Percentiles rank a stretch among this genome's conserved stretches.
Evolutionary conservation across 352 stramenopile species (phyloP).

Genomic region (Globisporangium solare): DNA sequence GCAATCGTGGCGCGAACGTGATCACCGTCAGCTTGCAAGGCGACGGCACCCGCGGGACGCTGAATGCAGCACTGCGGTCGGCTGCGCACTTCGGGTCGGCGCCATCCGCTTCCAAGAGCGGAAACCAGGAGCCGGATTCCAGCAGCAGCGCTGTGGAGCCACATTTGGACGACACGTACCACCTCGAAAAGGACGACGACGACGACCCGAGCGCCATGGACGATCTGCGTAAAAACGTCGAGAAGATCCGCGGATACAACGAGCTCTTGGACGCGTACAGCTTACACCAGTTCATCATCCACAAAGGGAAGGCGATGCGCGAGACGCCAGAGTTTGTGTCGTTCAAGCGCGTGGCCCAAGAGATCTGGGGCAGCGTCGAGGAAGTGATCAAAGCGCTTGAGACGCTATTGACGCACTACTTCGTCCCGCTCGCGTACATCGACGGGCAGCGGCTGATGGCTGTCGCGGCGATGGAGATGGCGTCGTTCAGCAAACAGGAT

Average conservation of each 20-base stretch:
- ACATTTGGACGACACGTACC: slow-evolving; percentile 14
- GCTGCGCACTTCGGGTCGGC: not conserved
- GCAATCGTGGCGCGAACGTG: slow-evolving; percentile 15
- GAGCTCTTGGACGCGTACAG: slow-evolving; percentile 75
- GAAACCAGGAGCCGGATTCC: slow-evolving; percentile 26
- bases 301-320: slow-evolving; percentile 73
- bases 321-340: slow-evolving; percentile 86
- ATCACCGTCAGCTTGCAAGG: slow-evolving; percentile 28
- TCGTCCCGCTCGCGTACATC: slow-evolving; percentile 82
- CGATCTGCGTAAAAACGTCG: slow-evolving; percentile 64
- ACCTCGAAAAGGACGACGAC: slow-evolving; percentile 17
- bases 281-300: slow-evolving; percentile 88
- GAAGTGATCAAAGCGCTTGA: slow-evolving; percentile 72
- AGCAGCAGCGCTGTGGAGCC: slow-evolving; percentile 10
- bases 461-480: slow-evolving; percentile 60
- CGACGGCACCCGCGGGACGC: slow-evolving; percentile 7
- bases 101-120: not conserved
- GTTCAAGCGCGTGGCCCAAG: slow-evolving; percentile 71
- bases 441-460: slow-evolving; percentile 75
- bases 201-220: slow-evolving; percentile 43
- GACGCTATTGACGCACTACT: slow-evolving; percentile 71
- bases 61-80: slow-evolving; percentile 13
- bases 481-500: slow-evolving; percentile 44
- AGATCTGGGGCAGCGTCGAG: slow-evolving; percentile 80
- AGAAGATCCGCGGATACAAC: slow-evolving; percentile 80